Conservation (phyloP, 768 basidiomycete species). For the Lactifluus volemus region DNA sequence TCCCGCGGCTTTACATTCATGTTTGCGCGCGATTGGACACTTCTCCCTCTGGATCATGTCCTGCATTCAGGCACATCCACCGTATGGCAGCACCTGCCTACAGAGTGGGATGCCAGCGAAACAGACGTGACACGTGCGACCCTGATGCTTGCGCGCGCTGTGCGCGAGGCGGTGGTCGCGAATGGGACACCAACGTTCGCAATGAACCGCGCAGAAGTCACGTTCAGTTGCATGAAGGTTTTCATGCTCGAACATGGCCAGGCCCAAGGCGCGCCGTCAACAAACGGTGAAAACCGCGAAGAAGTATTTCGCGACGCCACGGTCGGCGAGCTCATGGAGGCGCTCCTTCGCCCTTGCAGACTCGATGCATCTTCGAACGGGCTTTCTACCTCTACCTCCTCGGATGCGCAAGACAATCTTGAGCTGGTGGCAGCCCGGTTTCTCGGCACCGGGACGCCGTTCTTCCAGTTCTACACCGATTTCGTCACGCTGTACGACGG, state of each 20-base stretch:
- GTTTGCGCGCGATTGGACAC: constrained; percentile 53
- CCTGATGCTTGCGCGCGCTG: constrained; percentile 49
- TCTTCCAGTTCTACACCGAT: constrained; percentile 92
- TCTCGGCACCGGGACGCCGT: constrained; percentile 63
- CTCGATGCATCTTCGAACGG: constrained; percentile 26
- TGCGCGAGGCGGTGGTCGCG: constrained; percentile 36
- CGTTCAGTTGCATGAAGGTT: constrained; percentile 84
- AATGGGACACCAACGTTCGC: constrained; percentile 36
- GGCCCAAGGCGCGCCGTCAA: constrained; percentile 25
- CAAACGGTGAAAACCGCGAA: constrained; percentile 15
- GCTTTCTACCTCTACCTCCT: constrained; percentile 18
- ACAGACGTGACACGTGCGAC: constrained; percentile 64
- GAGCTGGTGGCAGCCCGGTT: constrained; percentile 49
- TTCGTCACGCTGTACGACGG: constrained; percentile 86
- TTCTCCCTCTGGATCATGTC: constrained; percentile 66
- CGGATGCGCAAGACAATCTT: constrained; percentile 26
- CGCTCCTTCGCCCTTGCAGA: constrained; percentile 49
- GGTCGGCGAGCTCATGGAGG: constrained; percentile 51
- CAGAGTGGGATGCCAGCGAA: constrained; percentile 72
- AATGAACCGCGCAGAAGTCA: constrained; percentile 45
- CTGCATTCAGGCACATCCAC: constrained; percentile 66
- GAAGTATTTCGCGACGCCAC: constrained; percentile 77
- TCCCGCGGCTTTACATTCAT: constrained; percentile 34
- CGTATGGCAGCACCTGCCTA: constrained; percentile 61
- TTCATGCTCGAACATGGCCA: constrained; percentile 94